Evolutionary conservation across 139 green algal genomes (phyloP), one percentile per base, ranked within the genome.

Genomic region (Chlorella sp.): DNA sequence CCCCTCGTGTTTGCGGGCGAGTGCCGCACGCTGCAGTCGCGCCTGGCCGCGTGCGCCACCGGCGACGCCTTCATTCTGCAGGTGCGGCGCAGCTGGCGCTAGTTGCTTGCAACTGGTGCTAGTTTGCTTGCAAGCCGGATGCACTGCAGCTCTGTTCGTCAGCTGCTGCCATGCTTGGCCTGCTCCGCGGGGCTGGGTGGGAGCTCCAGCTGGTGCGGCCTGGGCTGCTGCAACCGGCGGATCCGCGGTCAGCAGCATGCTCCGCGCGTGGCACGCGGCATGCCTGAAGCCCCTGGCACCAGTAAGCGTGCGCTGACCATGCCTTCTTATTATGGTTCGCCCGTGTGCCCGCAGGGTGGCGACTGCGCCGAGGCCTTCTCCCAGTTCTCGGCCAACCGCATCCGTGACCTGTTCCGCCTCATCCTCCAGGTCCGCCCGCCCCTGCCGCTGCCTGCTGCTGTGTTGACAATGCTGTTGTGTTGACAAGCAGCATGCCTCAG

Each of bases 1-100:
- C 97, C 97, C 0, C 90, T 99, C 24, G 97, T 99, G 36, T 99
- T 99, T 79, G 97, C 97, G 2, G 96, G 97, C n/a, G 97, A 99
- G 90, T 98, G 93, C 82, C 90, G 97, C 56, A 97, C 90, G 14
- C 93, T 99, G 80, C 94, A 99, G 90, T 85, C 91, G 30, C 87
- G 94, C 34, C 90, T 99, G 34, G 97, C 96, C 1, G 89, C 95
- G 86, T 94, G 92, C 44, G 92, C 95, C 20, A 77, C 80, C 28
- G 97, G 97, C 54, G 95, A 99, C 58, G 93, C 93, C 2, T 98
- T 97, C 89, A 88, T 95, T 51, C 78, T 97, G 34, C 79, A 70
- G 64, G 64, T 41, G 32, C 0, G 64, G 4, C 8, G 8, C 46
- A 54, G 46, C 46, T 54, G 46, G 11, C 8, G 11, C 46, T 11